Evolutionary conservation across 768 basidiomycete species (phyloP).

Genomic region (Tremella mesenterica): DNA sequence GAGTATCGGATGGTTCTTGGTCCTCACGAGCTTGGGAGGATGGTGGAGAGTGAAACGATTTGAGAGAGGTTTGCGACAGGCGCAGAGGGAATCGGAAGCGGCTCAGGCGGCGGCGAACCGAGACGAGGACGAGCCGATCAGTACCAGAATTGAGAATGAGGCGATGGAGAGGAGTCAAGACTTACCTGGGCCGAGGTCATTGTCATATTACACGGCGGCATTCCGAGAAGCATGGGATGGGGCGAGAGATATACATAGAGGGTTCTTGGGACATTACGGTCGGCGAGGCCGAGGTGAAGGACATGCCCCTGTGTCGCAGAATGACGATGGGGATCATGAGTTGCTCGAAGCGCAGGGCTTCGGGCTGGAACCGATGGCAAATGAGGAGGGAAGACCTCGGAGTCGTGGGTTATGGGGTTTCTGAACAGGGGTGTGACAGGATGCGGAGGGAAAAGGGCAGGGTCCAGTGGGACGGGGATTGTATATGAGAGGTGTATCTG

Average conservation of each 20-base stretch:
- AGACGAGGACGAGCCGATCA: slow-evolving; percentile 13
- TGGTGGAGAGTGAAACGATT: slow-evolving; percentile 48
- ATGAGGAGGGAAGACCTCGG: slow-evolving; percentile 5
- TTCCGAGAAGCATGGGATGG: slow-evolving; percentile 23
- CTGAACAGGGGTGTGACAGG: too few relatives aligned
- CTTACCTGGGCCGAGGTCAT: slow-evolving; percentile 8
- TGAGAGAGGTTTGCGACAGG: slow-evolving; percentile 23
- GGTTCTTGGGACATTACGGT: slow-evolving; percentile 33
- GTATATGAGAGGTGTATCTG: too few relatives aligned
- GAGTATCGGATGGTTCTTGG: slow-evolving; percentile 82
- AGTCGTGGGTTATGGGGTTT: slow-evolving; percentile 14
- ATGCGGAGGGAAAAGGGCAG: too few relatives aligned
- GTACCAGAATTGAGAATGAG: neutral
- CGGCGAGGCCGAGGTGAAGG: slow-evolving; percentile 13
- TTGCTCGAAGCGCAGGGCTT: slow-evolving; percentile 36
- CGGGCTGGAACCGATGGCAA: slow-evolving; percentile 31
- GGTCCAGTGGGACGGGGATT: too few relatives aligned
- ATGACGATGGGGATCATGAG: slow-evolving; percentile 35
- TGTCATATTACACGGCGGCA: slow-evolving; percentile 23
- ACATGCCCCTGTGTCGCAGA: slow-evolving; percentile 19
- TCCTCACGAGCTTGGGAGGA: slow-evolving; percentile 71
- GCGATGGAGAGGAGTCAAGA: neutral
- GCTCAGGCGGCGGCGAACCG: slow-evolving; percentile 28
- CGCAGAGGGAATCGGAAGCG: slow-evolving; percentile 27
- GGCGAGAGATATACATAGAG: slow-evolving; percentile 24